phyloP scores from a whole-genome alignment of 768 basidiomycete species.

The Asterophora lycoperdoides region DNA sequence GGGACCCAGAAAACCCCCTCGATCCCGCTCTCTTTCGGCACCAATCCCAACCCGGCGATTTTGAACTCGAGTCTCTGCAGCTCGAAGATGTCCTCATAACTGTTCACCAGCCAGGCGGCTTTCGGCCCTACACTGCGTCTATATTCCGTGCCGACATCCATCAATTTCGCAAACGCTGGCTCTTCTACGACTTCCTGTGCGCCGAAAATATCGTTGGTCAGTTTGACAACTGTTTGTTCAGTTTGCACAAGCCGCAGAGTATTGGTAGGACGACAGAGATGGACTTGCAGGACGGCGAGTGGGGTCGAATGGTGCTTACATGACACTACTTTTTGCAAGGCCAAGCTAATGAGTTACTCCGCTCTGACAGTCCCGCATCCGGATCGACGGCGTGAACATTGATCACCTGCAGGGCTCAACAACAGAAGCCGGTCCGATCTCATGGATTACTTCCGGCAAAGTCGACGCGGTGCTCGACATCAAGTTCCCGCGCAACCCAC shows the following conservation, averaged over 20 bases:
- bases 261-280: conserved; percentile 87
- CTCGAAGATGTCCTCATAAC: conserved; percentile 93
- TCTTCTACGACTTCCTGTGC: conserved; percentile 92
- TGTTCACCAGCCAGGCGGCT: conserved; percentile 88
- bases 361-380: conserved; percentile 72
- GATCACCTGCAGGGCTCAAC: conserved; percentile 89
- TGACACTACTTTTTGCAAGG: background rate
- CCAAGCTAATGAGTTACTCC: too few relatives aligned
- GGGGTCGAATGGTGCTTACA: conserved; percentile 80
- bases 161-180: conserved; percentile 84
- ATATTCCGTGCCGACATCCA: conserved; percentile 91
- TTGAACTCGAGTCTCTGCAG: conserved; percentile 84
- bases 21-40: conserved; percentile 83
- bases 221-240: conserved; percentile 96
- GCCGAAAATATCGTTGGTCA: conserved; percentile 97
- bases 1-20: conserved; percentile 78
- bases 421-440: conserved; percentile 82
- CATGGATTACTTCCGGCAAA: conserved; percentile 97
- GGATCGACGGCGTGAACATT: conserved; percentile 94
- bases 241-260: conserved; percentile 93
- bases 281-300: conserved; percentile 77
- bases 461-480: conserved; percentile 96
- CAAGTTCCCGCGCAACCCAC: conserved; percentile 84
- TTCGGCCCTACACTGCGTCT: conserved; percentile 87
- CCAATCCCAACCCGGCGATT: conserved; percentile 71